Percentiles rank a stretch among this genome's conserved stretches.
Conservation (phyloP, 164 flowering plant species). For the Berberis vulgaris region DNA sequence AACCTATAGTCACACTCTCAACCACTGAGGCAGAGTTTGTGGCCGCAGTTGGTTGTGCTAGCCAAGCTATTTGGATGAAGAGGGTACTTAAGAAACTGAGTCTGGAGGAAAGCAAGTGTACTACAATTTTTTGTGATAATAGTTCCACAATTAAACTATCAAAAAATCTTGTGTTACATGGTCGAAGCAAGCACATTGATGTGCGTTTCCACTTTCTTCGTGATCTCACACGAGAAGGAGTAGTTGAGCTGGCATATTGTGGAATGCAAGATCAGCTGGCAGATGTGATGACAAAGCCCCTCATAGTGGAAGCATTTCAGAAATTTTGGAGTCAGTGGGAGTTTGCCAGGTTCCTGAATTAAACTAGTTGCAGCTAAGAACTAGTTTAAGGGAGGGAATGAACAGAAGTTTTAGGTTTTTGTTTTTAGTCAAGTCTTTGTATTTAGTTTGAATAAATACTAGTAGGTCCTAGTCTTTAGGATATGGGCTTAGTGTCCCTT, state of each 20-base stretch:
- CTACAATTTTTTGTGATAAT: too few relatives aligned
- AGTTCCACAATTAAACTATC: too few relatives aligned
- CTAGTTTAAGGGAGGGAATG: not conserved
- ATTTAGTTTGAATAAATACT: too few relatives aligned
- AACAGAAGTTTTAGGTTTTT: too few relatives aligned
- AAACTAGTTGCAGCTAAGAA: not conserved
- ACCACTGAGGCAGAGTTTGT: not conserved
- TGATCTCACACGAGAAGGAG: not conserved
- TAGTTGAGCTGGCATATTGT: not conserved
- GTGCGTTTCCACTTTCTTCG: not conserved
- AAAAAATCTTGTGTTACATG: not conserved
- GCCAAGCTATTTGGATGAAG: not conserved
- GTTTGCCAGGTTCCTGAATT: constrained; percentile 2
- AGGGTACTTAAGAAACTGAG: too few relatives aligned
- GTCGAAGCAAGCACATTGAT: not conserved
- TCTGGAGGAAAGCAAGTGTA: too few relatives aligned
- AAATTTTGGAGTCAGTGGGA: not conserved
- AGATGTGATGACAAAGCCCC: not conserved
- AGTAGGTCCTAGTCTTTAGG: too few relatives aligned
- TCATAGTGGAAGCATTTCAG: not conserved
- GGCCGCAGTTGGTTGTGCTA: not conserved
- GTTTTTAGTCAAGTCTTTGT: too few relatives aligned
- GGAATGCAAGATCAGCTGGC: not conserved
- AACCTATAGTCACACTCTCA: not conserved
- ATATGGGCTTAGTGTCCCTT: too few relatives aligned